Evolutionary conservation across 305 asterid genomes (phyloP), one percentile per base, ranked within the genome.

Genomic region (Fraxinus albicans): DNA sequence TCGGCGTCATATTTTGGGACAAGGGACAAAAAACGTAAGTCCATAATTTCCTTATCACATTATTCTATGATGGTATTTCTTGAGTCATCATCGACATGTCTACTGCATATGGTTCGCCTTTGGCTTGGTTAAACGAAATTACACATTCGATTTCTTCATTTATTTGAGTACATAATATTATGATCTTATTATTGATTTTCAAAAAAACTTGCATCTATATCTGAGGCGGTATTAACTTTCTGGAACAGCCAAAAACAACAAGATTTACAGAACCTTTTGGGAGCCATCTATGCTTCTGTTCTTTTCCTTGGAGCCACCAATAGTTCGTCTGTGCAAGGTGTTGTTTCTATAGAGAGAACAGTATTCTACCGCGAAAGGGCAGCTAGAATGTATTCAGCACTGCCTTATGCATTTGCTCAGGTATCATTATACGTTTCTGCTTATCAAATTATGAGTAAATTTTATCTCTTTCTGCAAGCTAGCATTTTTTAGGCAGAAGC

Each of bases 341-440:
- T 89, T 60, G 92, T 90, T 31, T 25, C 86, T 4, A 53, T 86
- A 47, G 93, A 89, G 82, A 84, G 89, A 83, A 90, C 86, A 0
- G 92, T 90, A 31, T 86, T 79, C 78, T 87, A 90, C 67, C 91
- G 93, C 1, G 93, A 90, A 79, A 82, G 55, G 23, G 92, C 93
- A 7, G 91, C 93, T 2, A 90, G 90, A 55, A 90, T 89, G 91
- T 90, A 90, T 79, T 84, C 93, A 0, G 77, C 87, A 2, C 38
- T 89, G 74, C 92, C 92, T 19, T 90, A 85, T 73, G 93, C 91
- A 36, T 78, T 88, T 29, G 81, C 92, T 17, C 93, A 90, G 89
- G 91, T 90, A 82, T 19, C 40, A 33, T 25, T 5, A 17, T 65
- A 15, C 25, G 27, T 55, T 9, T 53, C 17, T 0, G 36, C 47